Evolutionary conservation across 768 basidiomycete species (phyloP).

Genomic region (Serendipita sp.): DNA sequence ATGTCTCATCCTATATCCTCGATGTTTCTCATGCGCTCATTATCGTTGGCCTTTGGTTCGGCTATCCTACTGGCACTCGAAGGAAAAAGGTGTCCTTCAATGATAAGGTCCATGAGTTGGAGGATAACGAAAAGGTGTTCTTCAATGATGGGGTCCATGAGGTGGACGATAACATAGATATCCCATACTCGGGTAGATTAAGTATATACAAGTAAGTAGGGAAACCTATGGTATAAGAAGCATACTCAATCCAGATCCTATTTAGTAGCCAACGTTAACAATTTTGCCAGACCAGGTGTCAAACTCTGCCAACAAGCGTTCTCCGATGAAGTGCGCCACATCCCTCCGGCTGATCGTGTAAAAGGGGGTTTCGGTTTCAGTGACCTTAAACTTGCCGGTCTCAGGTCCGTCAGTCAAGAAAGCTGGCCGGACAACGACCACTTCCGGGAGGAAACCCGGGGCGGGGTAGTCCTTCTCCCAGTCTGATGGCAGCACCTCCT

Average conservation of each 20-base stretch:
- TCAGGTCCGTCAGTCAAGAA: constrained; percentile 38
- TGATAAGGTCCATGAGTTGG: not conserved
- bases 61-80: constrained; percentile 20
- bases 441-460: constrained; percentile 27
- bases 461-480: constrained; percentile 36
- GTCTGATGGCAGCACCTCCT: constrained; percentile 29
- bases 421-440: constrained; percentile 38
- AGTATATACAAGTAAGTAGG: no score
- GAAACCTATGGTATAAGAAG: no score
- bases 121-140: not conserved
- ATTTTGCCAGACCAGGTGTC: not conserved
- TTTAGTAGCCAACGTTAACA: constrained; percentile 1
- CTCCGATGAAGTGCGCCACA: constrained; percentile 48
- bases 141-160: not conserved
- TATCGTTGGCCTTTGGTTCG: constrained; percentile 40
- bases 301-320: constrained; percentile 15
- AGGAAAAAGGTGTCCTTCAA: constrained; percentile 3
- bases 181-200: not conserved
- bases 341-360: constrained; percentile 47
- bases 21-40: constrained; percentile 36
- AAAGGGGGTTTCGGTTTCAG: constrained; percentile 4
- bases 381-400: constrained; percentile 15
- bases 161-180: not conserved
- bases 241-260: not conserved
- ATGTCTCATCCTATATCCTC: constrained; percentile 42